These are phyloP conservation scores for Verbascum thapsus DNA, from an alignment of 257 asterid genomes.

Conservation along the genomic window DNA sequence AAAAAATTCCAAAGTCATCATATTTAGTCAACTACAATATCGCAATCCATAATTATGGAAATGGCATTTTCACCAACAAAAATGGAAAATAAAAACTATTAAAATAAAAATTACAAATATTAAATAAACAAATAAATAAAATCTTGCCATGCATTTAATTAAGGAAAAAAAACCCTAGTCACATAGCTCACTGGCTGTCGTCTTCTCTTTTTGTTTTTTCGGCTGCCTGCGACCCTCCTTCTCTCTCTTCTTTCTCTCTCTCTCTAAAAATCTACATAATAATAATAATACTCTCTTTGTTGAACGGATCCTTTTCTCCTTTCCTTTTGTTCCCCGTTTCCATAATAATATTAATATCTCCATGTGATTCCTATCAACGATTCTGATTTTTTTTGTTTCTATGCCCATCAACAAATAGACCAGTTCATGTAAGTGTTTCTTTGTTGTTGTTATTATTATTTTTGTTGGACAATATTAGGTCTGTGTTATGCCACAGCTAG, in stretches of 20 bases:
- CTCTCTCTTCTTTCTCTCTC: background rate
- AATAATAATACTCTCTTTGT: conserved; percentile 25
- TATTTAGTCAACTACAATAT: no score
- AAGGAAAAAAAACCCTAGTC: background rate
- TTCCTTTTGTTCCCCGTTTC: background rate
- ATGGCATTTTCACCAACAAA: no score
- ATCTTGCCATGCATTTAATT: background rate
- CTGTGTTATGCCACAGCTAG: no score
- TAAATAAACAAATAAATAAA: background rate
- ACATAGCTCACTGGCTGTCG: background rate
- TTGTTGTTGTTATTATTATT: background rate
- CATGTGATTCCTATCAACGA: conserved; percentile 22
- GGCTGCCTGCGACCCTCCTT: conserved; percentile 15
- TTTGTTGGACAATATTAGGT: background rate
- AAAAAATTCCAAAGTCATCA: no score
- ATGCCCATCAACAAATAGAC: conserved; percentile 32
- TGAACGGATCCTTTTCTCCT: conserved; percentile 16
- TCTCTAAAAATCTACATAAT: conserved; percentile 3
- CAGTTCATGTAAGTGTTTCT: conserved; percentile 42
- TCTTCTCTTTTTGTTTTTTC: conserved; percentile 23
- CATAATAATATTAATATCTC: conserved; percentile 3
- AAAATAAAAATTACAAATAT: background rate
- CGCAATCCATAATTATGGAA: no score
- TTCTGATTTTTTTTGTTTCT: conserved; percentile 41
- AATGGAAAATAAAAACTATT: background rate